Evolutionary conservation across 352 stramenopile genomes (phyloP), one percentile per base, ranked within the genome.

Genomic region (Pythium aphanidermatum): DNA sequence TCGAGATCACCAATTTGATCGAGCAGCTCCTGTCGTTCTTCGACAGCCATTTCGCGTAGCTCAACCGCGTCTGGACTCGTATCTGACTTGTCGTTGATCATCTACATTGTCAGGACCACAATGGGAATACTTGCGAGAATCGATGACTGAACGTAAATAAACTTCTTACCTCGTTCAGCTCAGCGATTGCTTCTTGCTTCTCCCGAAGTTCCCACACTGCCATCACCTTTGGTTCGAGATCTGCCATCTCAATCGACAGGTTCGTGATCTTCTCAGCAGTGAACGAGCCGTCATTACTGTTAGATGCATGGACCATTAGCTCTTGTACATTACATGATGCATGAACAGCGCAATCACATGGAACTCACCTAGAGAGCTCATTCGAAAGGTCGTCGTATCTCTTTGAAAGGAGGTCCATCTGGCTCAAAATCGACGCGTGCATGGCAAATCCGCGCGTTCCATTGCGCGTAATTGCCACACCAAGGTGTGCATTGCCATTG

Each of bases 101-200:
- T 79, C 66, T 79, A 54, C 17, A 29, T 12, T 14, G 26, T 16
- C 20, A 25, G 31, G 5, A 33, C 11, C n/a, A 37, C 14, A 32
- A 30, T 27, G 8, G 8, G 2, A 13, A 19, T 45, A 38, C 43
- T 20, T 23, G 23, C 32, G n/a, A 19, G 21, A 44, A 7, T 12
- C 10, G 21, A 29, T 24, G 9, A 8, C 93, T 36, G 12, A 55
- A 47, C 14, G 70, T 60, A 43, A 34, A n/a, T n/a, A n/a, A 5
- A 12, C 13, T 13, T 4, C 81, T 26, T 40, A 87, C 65, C 52
- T 94, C 72, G 45, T 97, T 85, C 37, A 98, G 79, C 31, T 87
- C 74, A 24, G 77, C 74, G 20, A 98, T 84, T 20, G 97, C 82
- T 10, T 78, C 71, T 33, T 96, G 66, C 51, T 96, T 95, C 49